These are phyloP conservation scores for Spizellomyces sp. DNA, from an alignment of 192 early-diverging fungal genomes.

Conservation along the genomic window DNA sequence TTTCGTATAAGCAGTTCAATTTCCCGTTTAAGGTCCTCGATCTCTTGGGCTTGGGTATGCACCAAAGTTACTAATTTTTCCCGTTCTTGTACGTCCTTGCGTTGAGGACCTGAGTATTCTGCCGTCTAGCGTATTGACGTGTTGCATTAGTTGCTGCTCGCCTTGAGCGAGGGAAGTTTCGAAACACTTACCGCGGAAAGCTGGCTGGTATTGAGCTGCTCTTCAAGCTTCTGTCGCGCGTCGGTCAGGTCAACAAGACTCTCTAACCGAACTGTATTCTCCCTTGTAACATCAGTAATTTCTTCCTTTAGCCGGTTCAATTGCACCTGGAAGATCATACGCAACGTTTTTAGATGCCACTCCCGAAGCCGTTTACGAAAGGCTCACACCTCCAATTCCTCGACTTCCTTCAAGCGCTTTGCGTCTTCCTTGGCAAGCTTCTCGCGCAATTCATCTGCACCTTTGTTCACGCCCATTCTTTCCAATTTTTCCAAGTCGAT, in stretches of 20 bases:
- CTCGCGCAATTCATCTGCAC: slow-evolving; percentile 61
- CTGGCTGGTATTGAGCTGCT: slow-evolving; percentile 51
- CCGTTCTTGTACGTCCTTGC: slow-evolving; percentile 53
- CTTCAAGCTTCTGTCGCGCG: slow-evolving; percentile 47
- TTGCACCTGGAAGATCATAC: slow-evolving; percentile 15
- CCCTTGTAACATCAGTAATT: slow-evolving; percentile 49
- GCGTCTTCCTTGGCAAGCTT: slow-evolving; percentile 60
- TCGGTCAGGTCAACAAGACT: slow-evolving; percentile 48
- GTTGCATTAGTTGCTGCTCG: background rate
- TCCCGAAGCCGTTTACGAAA: no score
- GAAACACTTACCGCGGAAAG: slow-evolving; percentile 47
- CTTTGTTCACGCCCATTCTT: slow-evolving; percentile 61
- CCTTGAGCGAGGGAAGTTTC: background rate
- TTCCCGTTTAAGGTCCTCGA: slow-evolving; percentile 54
- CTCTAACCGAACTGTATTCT: slow-evolving; percentile 57
- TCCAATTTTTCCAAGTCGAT: slow-evolving; percentile 68
- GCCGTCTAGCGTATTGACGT: slow-evolving; percentile 37
- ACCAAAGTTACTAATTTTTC: slow-evolving; percentile 52
- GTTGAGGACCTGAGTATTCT: slow-evolving; percentile 52
- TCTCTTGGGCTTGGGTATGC: slow-evolving; percentile 51
- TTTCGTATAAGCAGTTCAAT: slow-evolving; percentile 59
- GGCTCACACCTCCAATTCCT: slow-evolving; percentile 41
- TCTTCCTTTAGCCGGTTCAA: slow-evolving; percentile 43
- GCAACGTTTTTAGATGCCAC: no score
- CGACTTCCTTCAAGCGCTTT: slow-evolving; percentile 50